Conservation (phyloP, 1,139 yeast species). For the Hanseniaspora gamundiae region DNA sequence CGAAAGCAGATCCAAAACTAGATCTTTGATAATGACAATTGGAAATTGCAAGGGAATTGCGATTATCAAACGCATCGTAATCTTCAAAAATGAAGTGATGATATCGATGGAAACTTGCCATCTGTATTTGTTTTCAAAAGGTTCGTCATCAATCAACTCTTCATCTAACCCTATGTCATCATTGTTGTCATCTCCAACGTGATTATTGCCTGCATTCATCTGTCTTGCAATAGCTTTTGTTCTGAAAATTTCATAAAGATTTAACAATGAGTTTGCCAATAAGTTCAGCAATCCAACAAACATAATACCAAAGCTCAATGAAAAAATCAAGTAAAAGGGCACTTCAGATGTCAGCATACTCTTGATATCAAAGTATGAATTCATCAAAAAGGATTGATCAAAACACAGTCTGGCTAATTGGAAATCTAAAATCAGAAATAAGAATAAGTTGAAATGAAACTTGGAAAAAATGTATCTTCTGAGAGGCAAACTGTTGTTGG, state of each 20-base stretch:
- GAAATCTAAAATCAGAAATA: slow-evolving; percentile 39
- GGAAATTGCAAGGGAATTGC: slow-evolving; percentile 47
- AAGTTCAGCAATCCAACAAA: slow-evolving; percentile 2
- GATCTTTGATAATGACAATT: slow-evolving; percentile 43
- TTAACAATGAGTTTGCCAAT: slow-evolving; percentile 1
- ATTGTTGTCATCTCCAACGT: slow-evolving; percentile 7
- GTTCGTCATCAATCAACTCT: slow-evolving; percentile 16
- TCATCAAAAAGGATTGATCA: slow-evolving; percentile 31
- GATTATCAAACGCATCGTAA: slow-evolving; percentile 39
- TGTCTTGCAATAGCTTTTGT: slow-evolving; percentile 3
- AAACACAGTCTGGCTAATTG: slow-evolving; percentile 43
- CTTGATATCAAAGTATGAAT: neutral
- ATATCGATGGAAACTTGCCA: slow-evolving; percentile 50
- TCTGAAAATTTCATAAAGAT: slow-evolving; percentile 4
- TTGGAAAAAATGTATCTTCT: slow-evolving; percentile 25
- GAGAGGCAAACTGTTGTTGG: slow-evolving; percentile 26
- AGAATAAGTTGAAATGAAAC: slow-evolving; percentile 28
- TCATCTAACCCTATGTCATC: slow-evolving; percentile 5
- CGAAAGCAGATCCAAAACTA: slow-evolving; percentile 41
- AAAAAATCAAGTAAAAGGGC: slow-evolving; percentile 2
- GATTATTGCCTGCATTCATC: neutral
- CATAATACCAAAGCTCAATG: neutral
- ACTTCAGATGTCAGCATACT: neutral
- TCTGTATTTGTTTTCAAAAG: slow-evolving; percentile 64
- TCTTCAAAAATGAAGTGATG: slow-evolving; percentile 32